Conservation (phyloP, 75 land plant species). For the Ceratopteris richardii region DNA sequence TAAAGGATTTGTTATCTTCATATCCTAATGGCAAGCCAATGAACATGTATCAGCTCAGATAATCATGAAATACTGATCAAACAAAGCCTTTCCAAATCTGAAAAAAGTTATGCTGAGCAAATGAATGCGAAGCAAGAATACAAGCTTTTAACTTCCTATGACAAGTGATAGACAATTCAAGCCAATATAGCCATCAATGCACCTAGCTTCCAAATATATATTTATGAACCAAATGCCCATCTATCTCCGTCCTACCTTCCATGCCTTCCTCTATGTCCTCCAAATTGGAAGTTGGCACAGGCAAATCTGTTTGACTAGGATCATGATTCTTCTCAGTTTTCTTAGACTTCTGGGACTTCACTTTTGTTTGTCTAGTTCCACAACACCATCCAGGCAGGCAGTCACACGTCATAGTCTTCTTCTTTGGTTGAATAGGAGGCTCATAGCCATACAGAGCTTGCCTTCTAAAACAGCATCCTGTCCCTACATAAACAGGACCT, state of each 20-base stretch:
- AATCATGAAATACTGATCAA: too few relatives aligned
- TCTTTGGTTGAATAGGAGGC: conserved; percentile 46
- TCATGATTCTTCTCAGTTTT: conserved; percentile 42
- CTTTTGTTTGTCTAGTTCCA: conserved; percentile 42
- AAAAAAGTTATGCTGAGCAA: too few relatives aligned
- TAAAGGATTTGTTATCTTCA: conserved; percentile 32
- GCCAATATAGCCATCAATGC: too few relatives aligned
- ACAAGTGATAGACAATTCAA: too few relatives aligned
- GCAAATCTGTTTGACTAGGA: conserved; percentile 45
- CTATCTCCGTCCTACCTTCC: conserved; percentile 56
- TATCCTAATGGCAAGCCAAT: too few relatives aligned
- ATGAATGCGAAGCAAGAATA: too few relatives aligned
- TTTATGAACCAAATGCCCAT: too few relatives aligned
- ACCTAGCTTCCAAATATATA: too few relatives aligned
- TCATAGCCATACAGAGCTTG: conserved; percentile 74
- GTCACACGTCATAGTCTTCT: conserved; percentile 43
- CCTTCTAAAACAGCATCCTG: conserved; percentile 83
- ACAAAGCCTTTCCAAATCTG: too few relatives aligned
- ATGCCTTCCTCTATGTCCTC: conserved; percentile 82
- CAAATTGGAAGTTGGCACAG: conserved; percentile 69
- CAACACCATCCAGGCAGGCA: conserved; percentile 43
- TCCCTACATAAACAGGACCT: conserved; percentile 88
- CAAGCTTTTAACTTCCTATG: too few relatives aligned
- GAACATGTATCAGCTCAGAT: too few relatives aligned
- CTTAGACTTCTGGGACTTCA: conserved; percentile 24